These are phyloP conservation scores for Fusarium compactum DNA, from an alignment of 2,329 filamentous ascomycete species.

Conservation along the genomic window DNA sequence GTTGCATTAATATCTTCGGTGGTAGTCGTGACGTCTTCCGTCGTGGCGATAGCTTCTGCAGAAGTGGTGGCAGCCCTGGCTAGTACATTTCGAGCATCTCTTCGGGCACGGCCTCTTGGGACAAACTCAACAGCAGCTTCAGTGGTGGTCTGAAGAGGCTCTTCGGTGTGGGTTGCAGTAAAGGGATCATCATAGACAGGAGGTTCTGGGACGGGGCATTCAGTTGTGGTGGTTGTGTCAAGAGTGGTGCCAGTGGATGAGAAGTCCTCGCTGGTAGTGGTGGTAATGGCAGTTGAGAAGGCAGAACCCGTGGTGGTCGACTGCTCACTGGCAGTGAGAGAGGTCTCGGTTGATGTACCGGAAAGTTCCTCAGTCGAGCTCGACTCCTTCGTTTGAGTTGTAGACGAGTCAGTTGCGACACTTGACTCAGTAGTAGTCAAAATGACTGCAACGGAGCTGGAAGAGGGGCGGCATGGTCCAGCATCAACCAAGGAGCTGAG, in stretches of 20 bases:
- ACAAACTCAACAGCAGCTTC: neutral
- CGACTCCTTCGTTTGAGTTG: neutral
- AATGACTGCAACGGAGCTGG: neutral
- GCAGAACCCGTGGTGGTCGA: neutral
- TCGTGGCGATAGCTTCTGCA: neutral
- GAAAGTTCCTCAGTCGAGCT: neutral
- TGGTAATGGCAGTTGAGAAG: neutral
- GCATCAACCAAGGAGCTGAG: conserved; percentile 15
- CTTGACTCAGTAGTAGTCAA: neutral
- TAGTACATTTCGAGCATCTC: neutral
- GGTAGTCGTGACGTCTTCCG: neutral
- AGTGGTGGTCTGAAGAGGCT: neutral
- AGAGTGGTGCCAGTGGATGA: neutral
- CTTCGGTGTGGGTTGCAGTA: neutral
- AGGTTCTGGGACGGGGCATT: neutral
- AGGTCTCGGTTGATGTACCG: neutral
- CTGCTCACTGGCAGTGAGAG: neutral
- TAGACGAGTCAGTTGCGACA: neutral
- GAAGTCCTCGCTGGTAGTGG: neutral
- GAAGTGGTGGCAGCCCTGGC: neutral
- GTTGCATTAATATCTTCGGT: neutral
- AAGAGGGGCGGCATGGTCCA: conserved; percentile 21
- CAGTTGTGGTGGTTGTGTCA: neutral
- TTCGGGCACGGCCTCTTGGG: neutral
- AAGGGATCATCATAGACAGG: neutral